Conservation (phyloP, 305 asterid species). For the Fraxinus sp. region DNA sequence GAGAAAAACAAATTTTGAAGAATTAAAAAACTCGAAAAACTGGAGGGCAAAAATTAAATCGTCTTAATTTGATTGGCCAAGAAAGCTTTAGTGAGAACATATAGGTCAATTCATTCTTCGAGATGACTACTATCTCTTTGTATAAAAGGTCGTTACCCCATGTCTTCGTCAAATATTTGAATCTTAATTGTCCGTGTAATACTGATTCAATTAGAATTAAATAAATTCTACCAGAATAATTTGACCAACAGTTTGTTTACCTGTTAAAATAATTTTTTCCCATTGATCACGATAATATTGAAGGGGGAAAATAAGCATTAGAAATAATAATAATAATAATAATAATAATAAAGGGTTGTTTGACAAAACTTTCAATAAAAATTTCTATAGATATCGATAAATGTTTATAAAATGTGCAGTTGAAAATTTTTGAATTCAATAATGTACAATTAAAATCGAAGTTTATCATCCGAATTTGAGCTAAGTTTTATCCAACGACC, state of each 20-base stretch:
- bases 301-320: background rate
- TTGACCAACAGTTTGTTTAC: background rate
- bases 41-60: background rate
- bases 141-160: background rate
- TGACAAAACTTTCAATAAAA: no score
- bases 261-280: background rate
- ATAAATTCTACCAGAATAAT: background rate
- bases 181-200: background rate
- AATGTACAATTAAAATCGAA: no score
- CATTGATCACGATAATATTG: background rate
- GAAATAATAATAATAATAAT: background rate
- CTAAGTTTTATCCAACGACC: background rate
- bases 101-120: background rate
- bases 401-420: no score
- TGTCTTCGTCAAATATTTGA: background rate
- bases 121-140: background rate
- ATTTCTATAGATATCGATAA: no score
- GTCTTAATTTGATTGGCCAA: background rate
- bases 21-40: background rate
- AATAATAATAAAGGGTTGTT: no score
- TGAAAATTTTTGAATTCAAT: no score
- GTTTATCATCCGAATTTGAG: background rate
- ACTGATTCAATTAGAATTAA: background rate
- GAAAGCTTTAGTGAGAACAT: background rate
- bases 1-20: background rate